These are phyloP conservation scores for Pseudogymnoascus sp. DNA, from an alignment of 2,329 filamentous ascomycete species.

Conservation along the genomic window DNA sequence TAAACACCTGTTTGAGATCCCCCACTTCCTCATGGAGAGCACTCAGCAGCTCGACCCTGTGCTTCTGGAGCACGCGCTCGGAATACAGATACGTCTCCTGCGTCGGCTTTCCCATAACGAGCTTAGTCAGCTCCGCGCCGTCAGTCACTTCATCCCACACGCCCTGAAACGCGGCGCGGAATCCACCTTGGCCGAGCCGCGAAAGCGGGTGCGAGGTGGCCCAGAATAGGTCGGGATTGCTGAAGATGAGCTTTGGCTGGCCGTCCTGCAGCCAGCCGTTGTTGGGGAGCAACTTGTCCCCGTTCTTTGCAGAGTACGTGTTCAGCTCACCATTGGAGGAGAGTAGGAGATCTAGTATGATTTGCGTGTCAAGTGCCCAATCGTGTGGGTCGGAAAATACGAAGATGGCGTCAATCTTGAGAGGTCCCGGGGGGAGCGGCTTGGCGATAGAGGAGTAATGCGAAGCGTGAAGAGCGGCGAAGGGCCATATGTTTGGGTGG, in stretches of 20 bases:
- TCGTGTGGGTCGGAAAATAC: conserved; percentile 95
- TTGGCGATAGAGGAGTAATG: conserved; percentile 52
- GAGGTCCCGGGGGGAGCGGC: conserved; percentile 45
- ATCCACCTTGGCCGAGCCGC: conserved; percentile 84
- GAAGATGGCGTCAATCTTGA: conserved; percentile 83
- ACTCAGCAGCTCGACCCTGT: conserved; percentile 34
- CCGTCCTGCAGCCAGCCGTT: conserved; percentile 73
- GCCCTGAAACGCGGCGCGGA: conserved; percentile 71
- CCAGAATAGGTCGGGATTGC: conserved; percentile 87
- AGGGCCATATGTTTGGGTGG: conserved; percentile 74
- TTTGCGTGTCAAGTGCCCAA: conserved; percentile 83
- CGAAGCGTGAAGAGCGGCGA: conserved; percentile 56
- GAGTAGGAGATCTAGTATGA: conserved; percentile 76
- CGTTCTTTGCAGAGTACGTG: conserved; percentile 68
- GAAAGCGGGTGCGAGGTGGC: conserved; percentile 76
- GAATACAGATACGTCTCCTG: conserved; percentile 74
- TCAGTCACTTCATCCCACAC: conserved; percentile 68
- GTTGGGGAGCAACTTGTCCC: conserved; percentile 53
- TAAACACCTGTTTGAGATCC: conserved; percentile 71
- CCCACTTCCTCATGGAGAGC: conserved; percentile 22
- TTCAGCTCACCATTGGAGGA: conserved; percentile 73
- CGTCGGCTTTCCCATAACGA: conserved; percentile 76
- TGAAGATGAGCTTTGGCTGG: conserved; percentile 78
- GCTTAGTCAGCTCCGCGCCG: conserved; percentile 49
- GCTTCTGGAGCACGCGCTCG: conserved; percentile 59